Evolutionary conservation across 1,284 basidiomycete genomes (phyloP).

Genomic region (Prillingera fragicola): DNA sequence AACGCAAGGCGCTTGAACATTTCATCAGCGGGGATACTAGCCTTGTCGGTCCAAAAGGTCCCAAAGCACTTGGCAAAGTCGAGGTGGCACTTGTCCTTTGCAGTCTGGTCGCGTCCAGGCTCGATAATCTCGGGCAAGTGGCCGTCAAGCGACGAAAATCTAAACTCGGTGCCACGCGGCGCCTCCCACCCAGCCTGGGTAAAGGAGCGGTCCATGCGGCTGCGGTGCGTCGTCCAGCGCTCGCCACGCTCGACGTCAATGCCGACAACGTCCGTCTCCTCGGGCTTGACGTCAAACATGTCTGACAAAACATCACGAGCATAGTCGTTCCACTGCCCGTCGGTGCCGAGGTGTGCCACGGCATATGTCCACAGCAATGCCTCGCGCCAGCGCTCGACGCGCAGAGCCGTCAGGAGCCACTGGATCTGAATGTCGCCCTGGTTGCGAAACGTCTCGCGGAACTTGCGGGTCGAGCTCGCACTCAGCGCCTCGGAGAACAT

Average conservation of each 20-base stretch:
- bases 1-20: constrained; percentile 41
- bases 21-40: constrained; percentile 31
- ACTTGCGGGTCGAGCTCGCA: constrained; percentile 29
- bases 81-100: constrained; percentile 33
- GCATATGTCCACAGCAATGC: constrained; percentile 44
- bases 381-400: constrained; percentile 46
- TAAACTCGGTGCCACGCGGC: constrained; percentile 34
- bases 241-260: constrained; percentile 39
- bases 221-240: constrained; percentile 33
- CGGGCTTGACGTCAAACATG: constrained; percentile 27
- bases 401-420: constrained; percentile 36
- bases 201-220: constrained; percentile 26
- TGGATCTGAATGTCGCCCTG: constrained; percentile 42
- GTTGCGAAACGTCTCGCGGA: constrained; percentile 35
- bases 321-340: constrained; percentile 25
- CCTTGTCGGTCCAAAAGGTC: constrained; percentile 35
- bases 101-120: constrained; percentile 7
- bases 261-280: constrained; percentile 27
- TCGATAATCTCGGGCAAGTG: constrained; percentile 34
- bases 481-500: constrained; percentile 41
- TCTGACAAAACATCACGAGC: constrained; percentile 28
- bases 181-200: constrained; percentile 35
- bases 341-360: constrained; percentile 32
- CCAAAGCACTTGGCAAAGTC: constrained; percentile 46
- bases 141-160: constrained; percentile 43